Evolutionary conservation across 2,329 filamentous ascomycete species (phyloP).

Genomic region (Diaporthe capsici): DNA sequence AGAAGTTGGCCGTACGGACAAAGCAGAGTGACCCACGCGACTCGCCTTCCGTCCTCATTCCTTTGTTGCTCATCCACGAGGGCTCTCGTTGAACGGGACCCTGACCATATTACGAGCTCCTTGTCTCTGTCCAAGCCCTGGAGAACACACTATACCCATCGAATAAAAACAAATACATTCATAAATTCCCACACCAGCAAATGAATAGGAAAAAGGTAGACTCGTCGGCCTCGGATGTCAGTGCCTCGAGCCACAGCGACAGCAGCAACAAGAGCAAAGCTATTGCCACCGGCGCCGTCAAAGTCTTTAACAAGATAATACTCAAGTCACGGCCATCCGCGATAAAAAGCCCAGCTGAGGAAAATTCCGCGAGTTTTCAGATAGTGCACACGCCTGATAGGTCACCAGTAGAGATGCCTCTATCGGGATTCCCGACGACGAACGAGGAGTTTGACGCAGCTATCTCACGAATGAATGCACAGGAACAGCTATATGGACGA

Average conservation of each 20-base stretch:
- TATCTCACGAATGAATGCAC: slow-evolving; percentile 11
- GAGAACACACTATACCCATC: no score
- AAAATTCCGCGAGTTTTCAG: slow-evolving; percentile 14
- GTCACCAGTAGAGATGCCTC: neutral
- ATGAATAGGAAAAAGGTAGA: slow-evolving; percentile 9
- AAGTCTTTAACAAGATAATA: slow-evolving; percentile 32
- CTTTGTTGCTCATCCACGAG: slow-evolving; percentile 31
- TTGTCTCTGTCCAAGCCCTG: neutral
- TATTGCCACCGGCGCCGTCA: slow-evolving; percentile 22
- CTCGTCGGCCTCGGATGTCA: slow-evolving; percentile 15
- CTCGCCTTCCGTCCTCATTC: slow-evolving; percentile 8
- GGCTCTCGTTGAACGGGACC: neutral
- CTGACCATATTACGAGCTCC: slow-evolving; percentile 2
- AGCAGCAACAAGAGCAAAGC: slow-evolving; percentile 6
- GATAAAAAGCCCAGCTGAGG: neutral
- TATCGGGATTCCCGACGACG: slow-evolving; percentile 29
- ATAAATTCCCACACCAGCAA: slow-evolving; percentile 20
- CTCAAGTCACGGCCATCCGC: slow-evolving; percentile 23
- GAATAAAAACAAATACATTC: neutral
- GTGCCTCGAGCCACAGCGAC: slow-evolving; percentile 7
- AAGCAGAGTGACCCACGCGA: slow-evolving; percentile 33
- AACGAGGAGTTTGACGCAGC: slow-evolving; percentile 37
- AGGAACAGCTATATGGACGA: neutral
- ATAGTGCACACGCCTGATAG: slow-evolving; percentile 38
- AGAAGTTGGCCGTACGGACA: slow-evolving; percentile 18